These are phyloP conservation scores for Enterospora canceri DNA, from an alignment of 371 early-diverging fungal genomes.

Conservation along the genomic window DNA sequence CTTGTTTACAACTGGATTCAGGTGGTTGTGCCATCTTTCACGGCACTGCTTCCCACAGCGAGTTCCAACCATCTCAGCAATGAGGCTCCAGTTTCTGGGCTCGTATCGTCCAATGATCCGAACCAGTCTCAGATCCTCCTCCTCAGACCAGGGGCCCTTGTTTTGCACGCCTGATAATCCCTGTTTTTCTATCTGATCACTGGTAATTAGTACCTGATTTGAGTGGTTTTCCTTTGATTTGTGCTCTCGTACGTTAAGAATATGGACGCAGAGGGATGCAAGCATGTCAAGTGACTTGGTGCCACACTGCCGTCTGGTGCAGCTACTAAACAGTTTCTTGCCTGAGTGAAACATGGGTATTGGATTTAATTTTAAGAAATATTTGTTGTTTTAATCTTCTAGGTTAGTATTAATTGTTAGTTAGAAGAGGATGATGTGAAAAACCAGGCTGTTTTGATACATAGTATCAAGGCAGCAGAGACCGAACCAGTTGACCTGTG, in stretches of 20 bases:
- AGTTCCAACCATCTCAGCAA: constrained; percentile 51
- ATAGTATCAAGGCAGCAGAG: no score
- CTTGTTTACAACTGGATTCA: constrained; percentile 56
- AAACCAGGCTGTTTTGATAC: no score
- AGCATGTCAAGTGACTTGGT: neutral
- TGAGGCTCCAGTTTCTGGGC: constrained; percentile 55
- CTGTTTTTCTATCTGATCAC: neutral
- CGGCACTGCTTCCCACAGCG: constrained; percentile 58
- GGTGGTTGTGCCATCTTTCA: constrained; percentile 58
- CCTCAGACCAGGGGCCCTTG: constrained; percentile 57
- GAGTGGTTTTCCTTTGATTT: neutral
- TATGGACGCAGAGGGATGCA: neutral
- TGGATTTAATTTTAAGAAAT: no score
- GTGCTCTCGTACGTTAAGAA: neutral
- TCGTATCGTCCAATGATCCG: constrained; percentile 44
- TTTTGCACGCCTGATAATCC: neutral
- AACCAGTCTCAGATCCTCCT: constrained; percentile 53
- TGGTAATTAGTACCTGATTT: neutral
- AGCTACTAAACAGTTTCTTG: no score
- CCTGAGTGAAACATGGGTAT: no score
- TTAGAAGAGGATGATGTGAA: no score
- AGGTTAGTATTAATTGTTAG: no score
- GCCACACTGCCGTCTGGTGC: no score
- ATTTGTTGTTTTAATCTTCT: no score
- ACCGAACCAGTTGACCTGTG: no score